These are phyloP conservation scores for Guyanaporus albipodus DNA, from an alignment of 768 basidiomycete genomes.

Conservation along the genomic window DNA sequence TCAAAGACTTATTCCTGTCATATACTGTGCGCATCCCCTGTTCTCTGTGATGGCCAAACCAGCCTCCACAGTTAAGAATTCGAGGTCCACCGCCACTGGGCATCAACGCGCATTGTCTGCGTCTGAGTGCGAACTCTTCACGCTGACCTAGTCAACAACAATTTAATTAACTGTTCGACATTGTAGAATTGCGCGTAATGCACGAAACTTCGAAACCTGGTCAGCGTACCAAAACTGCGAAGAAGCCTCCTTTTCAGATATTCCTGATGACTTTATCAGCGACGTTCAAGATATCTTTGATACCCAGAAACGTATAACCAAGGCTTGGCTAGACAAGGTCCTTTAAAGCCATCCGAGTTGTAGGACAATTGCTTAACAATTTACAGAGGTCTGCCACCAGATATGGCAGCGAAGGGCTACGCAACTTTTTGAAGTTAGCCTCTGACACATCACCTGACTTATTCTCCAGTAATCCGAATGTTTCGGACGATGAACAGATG, in stretches of 20 bases:
- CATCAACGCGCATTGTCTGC: slow-evolving; percentile 41
- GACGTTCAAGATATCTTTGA: slow-evolving; percentile 40
- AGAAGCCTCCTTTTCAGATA: slow-evolving; percentile 44
- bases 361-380: neutral
- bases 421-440: slow-evolving; percentile 31
- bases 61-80: slow-evolving; percentile 14
- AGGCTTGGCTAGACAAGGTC: slow-evolving; percentile 43
- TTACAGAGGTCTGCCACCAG: slow-evolving; percentile 6
- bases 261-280: slow-evolving; percentile 37
- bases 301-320: slow-evolving; percentile 34
- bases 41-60: no score
- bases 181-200: slow-evolving; percentile 46
- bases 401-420: slow-evolving; percentile 11
- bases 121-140: slow-evolving; percentile 37
- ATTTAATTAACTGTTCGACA: slow-evolving; percentile 8
- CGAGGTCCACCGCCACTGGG: slow-evolving; percentile 11
- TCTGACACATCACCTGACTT: slow-evolving; percentile 34
- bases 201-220: slow-evolving; percentile 50
- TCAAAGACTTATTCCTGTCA: no score
- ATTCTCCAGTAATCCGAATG: slow-evolving; percentile 32
- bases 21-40: no score
- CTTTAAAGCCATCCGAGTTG: neutral
- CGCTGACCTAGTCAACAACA: neutral
- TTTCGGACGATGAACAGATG: slow-evolving; percentile 25
- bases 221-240: slow-evolving; percentile 45